Conservation (phyloP, 345 rosid species). For the Fremontodendron californicum region DNA sequence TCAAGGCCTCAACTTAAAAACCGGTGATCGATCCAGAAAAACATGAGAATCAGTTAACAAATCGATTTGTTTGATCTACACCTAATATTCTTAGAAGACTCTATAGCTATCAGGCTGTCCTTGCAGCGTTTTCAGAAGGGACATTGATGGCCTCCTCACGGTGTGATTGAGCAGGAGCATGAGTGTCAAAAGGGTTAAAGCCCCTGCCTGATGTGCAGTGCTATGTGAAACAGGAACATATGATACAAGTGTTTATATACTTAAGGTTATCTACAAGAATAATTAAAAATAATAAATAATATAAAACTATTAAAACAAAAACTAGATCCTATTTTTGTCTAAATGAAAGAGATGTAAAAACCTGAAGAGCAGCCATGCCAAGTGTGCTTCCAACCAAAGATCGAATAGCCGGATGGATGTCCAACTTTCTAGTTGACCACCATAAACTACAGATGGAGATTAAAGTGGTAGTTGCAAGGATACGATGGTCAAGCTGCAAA, state of each 20-base stretch:
- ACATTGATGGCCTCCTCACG: constrained; percentile 60
- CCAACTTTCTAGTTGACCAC: constrained; percentile 79
- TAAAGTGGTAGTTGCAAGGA: constrained; percentile 74
- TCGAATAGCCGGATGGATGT: constrained; percentile 79
- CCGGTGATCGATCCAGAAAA: not conserved
- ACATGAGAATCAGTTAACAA: not conserved
- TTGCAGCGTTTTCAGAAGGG: constrained; percentile 72
- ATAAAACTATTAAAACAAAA: not conserved
- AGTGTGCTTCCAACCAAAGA: constrained; percentile 66
- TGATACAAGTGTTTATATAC: constrained; percentile 68
- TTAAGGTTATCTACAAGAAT: constrained; percentile 30
- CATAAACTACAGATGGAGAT: constrained; percentile 53
- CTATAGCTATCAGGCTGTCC: constrained; percentile 21
- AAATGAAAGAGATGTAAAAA: constrained; percentile 11
- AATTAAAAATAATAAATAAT: not conserved
- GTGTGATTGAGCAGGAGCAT: constrained; percentile 78
- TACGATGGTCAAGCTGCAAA: constrained; percentile 78
- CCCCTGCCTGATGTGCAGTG: constrained; percentile 84
- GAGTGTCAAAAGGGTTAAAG: constrained; percentile 69
- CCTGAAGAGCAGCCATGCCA: constrained; percentile 89
- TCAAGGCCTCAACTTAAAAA: not conserved
- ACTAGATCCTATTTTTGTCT: not conserved
- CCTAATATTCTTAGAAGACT: not conserved
- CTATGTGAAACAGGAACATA: constrained; percentile 88
- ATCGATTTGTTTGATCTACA: not conserved